These are phyloP conservation scores for Arbutus unedo DNA, from an alignment of 148 eudicot species.

Conservation along the genomic window DNA sequence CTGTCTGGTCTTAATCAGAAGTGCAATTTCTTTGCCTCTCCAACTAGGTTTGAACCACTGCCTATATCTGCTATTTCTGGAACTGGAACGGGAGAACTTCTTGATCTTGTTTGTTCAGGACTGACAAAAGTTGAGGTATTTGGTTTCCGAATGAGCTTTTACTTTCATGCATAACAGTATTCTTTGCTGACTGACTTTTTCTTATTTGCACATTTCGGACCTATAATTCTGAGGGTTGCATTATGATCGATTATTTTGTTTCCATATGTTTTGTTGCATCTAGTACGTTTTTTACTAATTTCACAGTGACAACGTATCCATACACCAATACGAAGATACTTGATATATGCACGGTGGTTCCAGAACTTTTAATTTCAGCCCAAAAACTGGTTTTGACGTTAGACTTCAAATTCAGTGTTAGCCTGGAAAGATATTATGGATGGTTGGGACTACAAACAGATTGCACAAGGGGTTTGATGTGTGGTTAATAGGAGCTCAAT, in stretches of 20 bases:
- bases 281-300: not conserved
- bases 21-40: constrained; percentile 13
- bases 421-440: not conserved
- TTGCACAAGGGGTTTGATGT: not conserved
- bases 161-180: not conserved
- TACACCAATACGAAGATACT: too few relatives aligned
- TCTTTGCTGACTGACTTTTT: not conserved
- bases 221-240: constrained; percentile 1
- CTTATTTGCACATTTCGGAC: not conserved
- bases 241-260: not conserved
- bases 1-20: not conserved
- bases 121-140: constrained; percentile 57
- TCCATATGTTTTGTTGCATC: not conserved
- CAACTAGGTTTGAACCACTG: constrained; percentile 66
- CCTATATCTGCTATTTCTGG: constrained; percentile 94
- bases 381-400: too few relatives aligned
- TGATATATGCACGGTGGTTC: too few relatives aligned
- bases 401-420: not conserved
- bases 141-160: constrained; percentile 1
- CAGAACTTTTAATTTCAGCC: not conserved
- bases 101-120: constrained; percentile 84
- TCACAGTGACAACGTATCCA: too few relatives aligned
- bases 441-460: not conserved
- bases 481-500: not conserved
- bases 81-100: constrained; percentile 97